Evolutionary conservation across 805 yeast species (phyloP).

Genomic region (Cyberlindnera americana): DNA sequence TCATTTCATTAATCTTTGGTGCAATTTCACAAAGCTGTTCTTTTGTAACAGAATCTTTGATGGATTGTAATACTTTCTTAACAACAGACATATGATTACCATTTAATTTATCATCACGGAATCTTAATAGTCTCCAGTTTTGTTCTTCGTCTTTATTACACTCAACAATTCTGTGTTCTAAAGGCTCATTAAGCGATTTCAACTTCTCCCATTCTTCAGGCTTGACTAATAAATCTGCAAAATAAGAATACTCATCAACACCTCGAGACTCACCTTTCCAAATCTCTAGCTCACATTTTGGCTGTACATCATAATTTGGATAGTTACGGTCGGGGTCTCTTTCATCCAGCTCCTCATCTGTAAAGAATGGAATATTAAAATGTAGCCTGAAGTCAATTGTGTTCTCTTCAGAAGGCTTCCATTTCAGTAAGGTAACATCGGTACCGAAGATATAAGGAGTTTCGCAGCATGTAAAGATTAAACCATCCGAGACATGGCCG

Average conservation of each 20-base stretch:
- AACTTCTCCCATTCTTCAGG: constrained; percentile 80
- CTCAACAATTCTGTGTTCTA: constrained; percentile 87
- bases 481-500: constrained; percentile 90
- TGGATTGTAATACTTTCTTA: constrained; percentile 76
- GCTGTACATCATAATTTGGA: constrained; percentile 77
- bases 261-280: constrained; percentile 80
- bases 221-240: constrained; percentile 56
- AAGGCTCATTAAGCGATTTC: constrained; percentile 69
- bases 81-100: constrained; percentile 86
- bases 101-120: constrained; percentile 87
- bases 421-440: constrained; percentile 78
- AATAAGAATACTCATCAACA: constrained; percentile 55
- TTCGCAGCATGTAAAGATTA: constrained; percentile 87
- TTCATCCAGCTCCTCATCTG: constrained; percentile 55
- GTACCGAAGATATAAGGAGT: constrained; percentile 89
- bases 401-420: constrained; percentile 97
- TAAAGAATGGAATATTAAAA: constrained; percentile 53
- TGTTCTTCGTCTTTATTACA: constrained; percentile 60
- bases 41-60: constrained; percentile 78
- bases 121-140: constrained; percentile 81
- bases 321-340: constrained; percentile 72
- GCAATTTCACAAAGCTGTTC: constrained; percentile 67
- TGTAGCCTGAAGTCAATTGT: constrained; percentile 82
- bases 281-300: constrained; percentile 60
- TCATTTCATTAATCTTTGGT: constrained; percentile 50